Conservation (phyloP, 2,329 filamentous ascomycete genomes). For the Pestalotiopsis fici region DNA sequence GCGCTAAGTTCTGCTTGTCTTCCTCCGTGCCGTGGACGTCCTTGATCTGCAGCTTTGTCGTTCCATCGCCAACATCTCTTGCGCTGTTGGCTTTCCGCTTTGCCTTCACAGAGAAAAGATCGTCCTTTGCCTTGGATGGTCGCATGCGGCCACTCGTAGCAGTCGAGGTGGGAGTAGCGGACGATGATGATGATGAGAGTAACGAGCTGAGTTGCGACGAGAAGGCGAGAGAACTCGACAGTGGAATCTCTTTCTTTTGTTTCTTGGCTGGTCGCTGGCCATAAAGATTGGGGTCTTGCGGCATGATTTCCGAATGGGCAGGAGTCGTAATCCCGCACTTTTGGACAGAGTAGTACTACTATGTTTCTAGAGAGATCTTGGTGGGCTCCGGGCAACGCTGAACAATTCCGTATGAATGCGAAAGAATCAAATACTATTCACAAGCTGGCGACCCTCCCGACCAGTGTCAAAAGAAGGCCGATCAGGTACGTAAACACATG, state of each 20-base stretch:
- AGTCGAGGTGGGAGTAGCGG: slow-evolving; percentile 37
- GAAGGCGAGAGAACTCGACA: slow-evolving; percentile 79
- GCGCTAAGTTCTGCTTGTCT: slow-evolving; percentile 67
- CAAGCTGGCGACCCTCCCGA: not conserved
- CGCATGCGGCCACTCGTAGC: slow-evolving; percentile 50
- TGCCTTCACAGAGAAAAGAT: slow-evolving; percentile 62
- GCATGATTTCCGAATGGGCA: slow-evolving; percentile 40
- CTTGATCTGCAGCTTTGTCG: slow-evolving; percentile 43
- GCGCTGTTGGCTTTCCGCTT: slow-evolving; percentile 45
- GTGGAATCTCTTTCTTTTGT: slow-evolving; percentile 67
- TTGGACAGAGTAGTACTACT: not conserved
- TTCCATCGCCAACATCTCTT: slow-evolving; percentile 50
- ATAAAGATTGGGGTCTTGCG: slow-evolving; percentile 73
- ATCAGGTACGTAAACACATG: not conserved
- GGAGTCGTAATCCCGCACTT: not conserved
- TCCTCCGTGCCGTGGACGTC: slow-evolving; percentile 58
- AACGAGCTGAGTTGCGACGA: slow-evolving; percentile 84
- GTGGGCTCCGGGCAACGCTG: not conserved
- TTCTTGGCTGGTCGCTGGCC: slow-evolving; percentile 73
- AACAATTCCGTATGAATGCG: not conserved
- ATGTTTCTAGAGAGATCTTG: not conserved
- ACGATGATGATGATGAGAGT: slow-evolving; percentile 57
- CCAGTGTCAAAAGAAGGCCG: not conserved
- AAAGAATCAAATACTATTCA: not conserved
- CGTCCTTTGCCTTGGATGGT: slow-evolving; percentile 59